Evolutionary conservation across 306 rosid species (phyloP).

Genomic region (Corylus avellana): DNA sequence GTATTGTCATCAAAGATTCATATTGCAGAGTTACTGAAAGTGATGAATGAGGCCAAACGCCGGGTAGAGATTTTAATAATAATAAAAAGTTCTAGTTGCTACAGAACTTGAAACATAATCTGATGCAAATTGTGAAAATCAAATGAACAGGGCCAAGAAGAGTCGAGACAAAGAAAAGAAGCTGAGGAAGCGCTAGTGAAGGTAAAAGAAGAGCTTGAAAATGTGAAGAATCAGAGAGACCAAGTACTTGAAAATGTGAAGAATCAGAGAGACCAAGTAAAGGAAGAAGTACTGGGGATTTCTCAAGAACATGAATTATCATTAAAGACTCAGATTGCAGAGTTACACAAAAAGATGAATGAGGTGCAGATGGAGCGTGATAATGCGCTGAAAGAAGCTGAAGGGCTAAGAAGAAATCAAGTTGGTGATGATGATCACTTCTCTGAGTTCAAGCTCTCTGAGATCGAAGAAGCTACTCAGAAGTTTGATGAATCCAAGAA

Average conservation of each 20-base stretch:
- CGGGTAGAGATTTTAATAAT: background rate
- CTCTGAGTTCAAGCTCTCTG: conserved; percentile 61
- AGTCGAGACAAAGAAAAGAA: conserved; percentile 62
- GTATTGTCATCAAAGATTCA: conserved; percentile 51
- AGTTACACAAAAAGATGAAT: conserved; percentile 56
- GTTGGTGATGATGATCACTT: conserved; percentile 37
- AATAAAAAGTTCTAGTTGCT: background rate
- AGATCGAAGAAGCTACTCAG: conserved; percentile 69
- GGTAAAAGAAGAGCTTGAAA: conserved; percentile 48
- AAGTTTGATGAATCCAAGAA: conserved; percentile 53
- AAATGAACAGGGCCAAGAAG: conserved; percentile 57
- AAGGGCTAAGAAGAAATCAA: conserved; percentile 58
- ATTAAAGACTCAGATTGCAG: conserved; percentile 57
- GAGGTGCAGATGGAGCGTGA: conserved; percentile 60
- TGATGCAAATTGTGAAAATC: conserved; percentile 14
- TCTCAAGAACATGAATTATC: conserved; percentile 47
- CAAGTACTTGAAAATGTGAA: no score
- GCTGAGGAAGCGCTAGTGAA: conserved; percentile 54
- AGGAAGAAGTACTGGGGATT: conserved; percentile 55
- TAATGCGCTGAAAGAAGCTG: conserved; percentile 65
- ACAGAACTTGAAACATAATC: background rate
- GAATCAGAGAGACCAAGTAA: conserved; percentile 39
- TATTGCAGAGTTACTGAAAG: conserved; percentile 51
- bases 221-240: conserved; percentile 43
- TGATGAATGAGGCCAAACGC: conserved; percentile 30